Evolutionary conservation across 208 protist species (phyloP), one percentile per base, ranked within the genome.

Genomic region (Paratrypanosoma confusum): DNA sequence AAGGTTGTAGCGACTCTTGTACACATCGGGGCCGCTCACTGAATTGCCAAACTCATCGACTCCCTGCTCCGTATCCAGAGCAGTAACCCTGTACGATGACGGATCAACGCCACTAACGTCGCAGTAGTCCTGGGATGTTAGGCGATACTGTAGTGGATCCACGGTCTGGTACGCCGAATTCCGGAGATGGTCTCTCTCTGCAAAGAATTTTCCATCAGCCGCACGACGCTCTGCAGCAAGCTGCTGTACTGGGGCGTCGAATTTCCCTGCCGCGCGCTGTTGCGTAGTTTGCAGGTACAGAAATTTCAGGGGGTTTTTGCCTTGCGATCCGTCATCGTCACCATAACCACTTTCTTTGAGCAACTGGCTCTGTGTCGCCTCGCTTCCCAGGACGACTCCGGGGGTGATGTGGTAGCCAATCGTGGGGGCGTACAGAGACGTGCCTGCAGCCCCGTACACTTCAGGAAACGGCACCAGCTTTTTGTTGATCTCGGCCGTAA

Each of bases 41-140:
- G n/a, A n/a, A n/a, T n/a, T n/a, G n/a, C n/a, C n/a, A n/a, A n/a
- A n/a, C 22, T 45, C 58, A 25, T 57, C 46, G 17, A 37, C 40
- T 11, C 44, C 51, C 29, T 69, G 59, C 21, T 51, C 45, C 10
- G 53, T 51, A 24, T 67, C 56, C 21, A 39, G 35, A 44, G 83
- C 61, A 32, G 46, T 69, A 21, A 81, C 77, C 26, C 71, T 71
- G 42, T 72, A 87, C 25, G 74, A 78, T 16, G 70, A 74, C 13
- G 76, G 69, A 41, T 85, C 75, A 53, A 93, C 72, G 11, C 55
- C 62, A 23, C 66, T 65, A 32, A 81, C 76, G 58, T 93, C 72
- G 58, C 75, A 86, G 62, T 93, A 83, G 46, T 93, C 84, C 43
- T 83, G 72, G 5, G 84, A 90, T 17, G 80, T 84, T n/a, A 84